phyloP scores from a whole-genome alignment of 2,329 filamentous ascomycete species.

The Calonectria multiphialidica region DNA sequence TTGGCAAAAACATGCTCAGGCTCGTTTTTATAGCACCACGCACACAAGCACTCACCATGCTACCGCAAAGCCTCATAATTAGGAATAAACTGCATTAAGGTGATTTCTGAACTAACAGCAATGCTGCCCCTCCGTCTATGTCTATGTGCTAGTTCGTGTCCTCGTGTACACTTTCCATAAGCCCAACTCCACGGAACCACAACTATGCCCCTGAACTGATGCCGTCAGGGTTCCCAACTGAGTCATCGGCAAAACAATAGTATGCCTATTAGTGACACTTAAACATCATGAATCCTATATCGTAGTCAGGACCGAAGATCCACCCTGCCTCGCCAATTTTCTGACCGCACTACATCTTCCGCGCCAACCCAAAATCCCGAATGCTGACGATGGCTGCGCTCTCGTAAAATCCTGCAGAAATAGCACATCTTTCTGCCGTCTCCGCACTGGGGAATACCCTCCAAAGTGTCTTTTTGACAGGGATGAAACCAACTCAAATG shows the following conservation, averaged over 20 bases:
- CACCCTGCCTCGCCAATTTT: slow-evolving; percentile 27
- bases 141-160: slow-evolving; percentile 36
- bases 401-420: slow-evolving; percentile 29
- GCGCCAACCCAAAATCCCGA: slow-evolving; percentile 28
- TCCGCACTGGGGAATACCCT: slow-evolving; percentile 5
- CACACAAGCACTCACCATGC: too few relatives aligned
- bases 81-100: neutral
- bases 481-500: slow-evolving; percentile 14
- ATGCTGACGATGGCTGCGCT: slow-evolving; percentile 19
- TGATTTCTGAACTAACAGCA: slow-evolving; percentile 5
- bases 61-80: too few relatives aligned
- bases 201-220: slow-evolving; percentile 15
- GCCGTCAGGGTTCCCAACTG: slow-evolving; percentile 11
- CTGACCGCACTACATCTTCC: slow-evolving; percentile 19
- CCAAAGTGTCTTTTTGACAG: slow-evolving; percentile 4
- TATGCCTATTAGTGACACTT: slow-evolving; percentile 26
- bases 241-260: slow-evolving; percentile 23
- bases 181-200: slow-evolving; percentile 30
- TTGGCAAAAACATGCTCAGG: neutral
- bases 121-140: slow-evolving; percentile 35
- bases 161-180: slow-evolving; percentile 36
- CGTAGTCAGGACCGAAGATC: slow-evolving; percentile 23
- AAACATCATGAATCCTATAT: slow-evolving; percentile 23
- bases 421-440: slow-evolving; percentile 20
- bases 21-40: too few relatives aligned